Base-by-base conservation (phyloP, 1,284 basidiomycete species). In the Ceratobasidium theobromae region DNA sequence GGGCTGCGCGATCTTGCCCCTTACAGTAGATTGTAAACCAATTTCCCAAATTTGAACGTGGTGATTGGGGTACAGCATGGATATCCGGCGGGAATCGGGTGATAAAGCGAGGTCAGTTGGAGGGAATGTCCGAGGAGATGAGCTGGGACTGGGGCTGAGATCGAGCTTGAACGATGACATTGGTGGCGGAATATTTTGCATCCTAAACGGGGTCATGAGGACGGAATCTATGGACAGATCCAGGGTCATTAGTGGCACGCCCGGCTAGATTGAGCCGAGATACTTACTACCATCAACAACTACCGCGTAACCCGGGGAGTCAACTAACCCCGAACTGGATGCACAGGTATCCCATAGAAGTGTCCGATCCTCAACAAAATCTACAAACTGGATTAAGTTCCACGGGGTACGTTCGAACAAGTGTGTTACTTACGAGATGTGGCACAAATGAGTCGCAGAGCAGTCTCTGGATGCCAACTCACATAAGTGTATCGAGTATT, bases 101-200 rank as follows among this genome's bases (percentile, higher is more conserved):
- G 88, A 86, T 69, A 93, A 86, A 1, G 86, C 78, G 2, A 86
- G 76, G 73, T 95, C 87, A 1, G 87, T 75, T 0, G 92, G 91
- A 0, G 84, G 72, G 69, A 76, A 72, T 78, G 75, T 12, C 67
- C 40, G 32, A 66, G 40, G 32, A 51, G 4, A 72, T 67, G 66
- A 71, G 71, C n/a, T 35, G 68, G 69, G 21, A 53, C 71, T 66
- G 27, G 51, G 21, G 32, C 70, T 43, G 27, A 85, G 73, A 21
- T 77, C 41, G 55, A 97, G 82, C 64, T 84, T 81, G 73, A 83
- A 81, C 0, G 93, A 88, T 0, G 88, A 89, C 95, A 98, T 97
- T 0, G 96, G 97, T 18, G 96, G 96, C 3, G 96, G 96, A 1
- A 96, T 84, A 74, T 96, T 98, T 77, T 97, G 93, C 2, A 86